These are phyloP conservation scores for Ganoderma sinense DNA, from an alignment of 1,284 basidiomycete species.

Conservation along the genomic window DNA sequence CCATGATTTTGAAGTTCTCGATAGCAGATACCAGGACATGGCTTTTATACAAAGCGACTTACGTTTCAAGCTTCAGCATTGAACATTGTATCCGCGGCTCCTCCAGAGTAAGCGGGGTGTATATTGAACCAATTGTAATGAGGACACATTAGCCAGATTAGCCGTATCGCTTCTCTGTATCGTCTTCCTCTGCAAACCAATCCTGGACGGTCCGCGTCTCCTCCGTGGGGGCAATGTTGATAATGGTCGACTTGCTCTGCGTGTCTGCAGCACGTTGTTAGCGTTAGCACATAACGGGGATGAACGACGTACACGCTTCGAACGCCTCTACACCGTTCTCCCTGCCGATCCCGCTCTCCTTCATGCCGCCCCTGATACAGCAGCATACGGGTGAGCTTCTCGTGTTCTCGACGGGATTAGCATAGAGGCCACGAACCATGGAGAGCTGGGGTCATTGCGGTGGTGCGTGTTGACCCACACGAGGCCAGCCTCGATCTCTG, in stretches of 20 bases:
- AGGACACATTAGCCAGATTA: constrained; percentile 10
- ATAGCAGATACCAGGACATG: neutral
- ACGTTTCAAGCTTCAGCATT: neutral
- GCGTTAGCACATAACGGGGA: neutral
- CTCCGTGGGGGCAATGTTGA: constrained; percentile 70
- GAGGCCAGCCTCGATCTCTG: constrained; percentile 73
- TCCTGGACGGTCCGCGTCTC: constrained; percentile 69
- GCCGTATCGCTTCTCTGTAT: constrained; percentile 46
- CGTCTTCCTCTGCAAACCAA: constrained; percentile 74
- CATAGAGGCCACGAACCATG: constrained; percentile 64
- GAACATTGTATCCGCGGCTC: neutral
- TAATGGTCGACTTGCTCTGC: constrained; percentile 80
- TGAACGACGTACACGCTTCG: constrained; percentile 60
- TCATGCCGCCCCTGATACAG: constrained; percentile 78
- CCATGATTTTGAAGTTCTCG: neutral
- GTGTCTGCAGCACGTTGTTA: constrained; percentile 56
- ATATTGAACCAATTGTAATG: neutral
- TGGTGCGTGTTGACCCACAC: constrained; percentile 91
- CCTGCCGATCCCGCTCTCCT: constrained; percentile 82
- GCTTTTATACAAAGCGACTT: neutral
- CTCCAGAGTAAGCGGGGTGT: neutral
- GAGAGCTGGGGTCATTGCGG: constrained; percentile 86
- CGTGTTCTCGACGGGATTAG: neutral
- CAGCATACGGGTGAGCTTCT: neutral
- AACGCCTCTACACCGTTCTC: constrained; percentile 85